Evolutionary conservation across 2,329 filamentous ascomycete genomes (phyloP).

Genomic region (Thielaviopsis punctulata): DNA sequence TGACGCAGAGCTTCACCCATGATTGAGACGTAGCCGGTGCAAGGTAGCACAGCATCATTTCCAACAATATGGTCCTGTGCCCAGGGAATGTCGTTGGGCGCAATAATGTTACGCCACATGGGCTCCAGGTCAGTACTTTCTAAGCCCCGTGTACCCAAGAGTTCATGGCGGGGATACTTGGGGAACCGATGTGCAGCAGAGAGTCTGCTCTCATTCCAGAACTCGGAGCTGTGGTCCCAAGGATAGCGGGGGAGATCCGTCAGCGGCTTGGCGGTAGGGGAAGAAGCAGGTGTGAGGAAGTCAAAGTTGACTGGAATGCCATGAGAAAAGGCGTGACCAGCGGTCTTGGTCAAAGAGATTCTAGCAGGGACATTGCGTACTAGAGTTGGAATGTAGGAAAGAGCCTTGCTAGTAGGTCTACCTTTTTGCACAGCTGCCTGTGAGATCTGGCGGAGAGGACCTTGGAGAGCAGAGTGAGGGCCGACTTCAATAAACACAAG

Average conservation of each 20-base stretch:
- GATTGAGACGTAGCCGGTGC: neutral
- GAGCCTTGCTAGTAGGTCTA: constrained; percentile 21
- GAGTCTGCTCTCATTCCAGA: constrained; percentile 31
- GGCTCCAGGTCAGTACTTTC: constrained; percentile 28
- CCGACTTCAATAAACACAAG: constrained; percentile 29
- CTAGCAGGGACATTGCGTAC: constrained; percentile 34
- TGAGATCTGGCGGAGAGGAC: constrained; percentile 33
- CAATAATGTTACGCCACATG: constrained; percentile 31
- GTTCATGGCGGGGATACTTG: constrained; percentile 24
- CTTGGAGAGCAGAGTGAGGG: constrained; percentile 31
- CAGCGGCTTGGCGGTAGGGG: constrained; percentile 14
- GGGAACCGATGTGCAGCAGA: constrained; percentile 26
- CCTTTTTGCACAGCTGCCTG: constrained; percentile 19
- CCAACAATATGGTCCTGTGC: constrained; percentile 31
- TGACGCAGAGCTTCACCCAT: constrained; percentile 15
- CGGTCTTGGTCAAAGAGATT: constrained; percentile 26
- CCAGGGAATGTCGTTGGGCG: constrained; percentile 35
- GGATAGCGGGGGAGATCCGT: constrained; percentile 30
- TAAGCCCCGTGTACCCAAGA: constrained; percentile 28
- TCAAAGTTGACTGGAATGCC: constrained; percentile 28
- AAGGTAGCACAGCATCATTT: neutral
- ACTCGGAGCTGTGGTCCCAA: constrained; percentile 28
- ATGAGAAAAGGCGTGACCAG: constrained; percentile 27
- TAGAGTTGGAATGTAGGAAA: constrained; percentile 29
- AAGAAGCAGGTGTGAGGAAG: neutral